phyloP scores from a whole-genome alignment of 164 flowering plant species.

The Protea cynaroides region DNA sequence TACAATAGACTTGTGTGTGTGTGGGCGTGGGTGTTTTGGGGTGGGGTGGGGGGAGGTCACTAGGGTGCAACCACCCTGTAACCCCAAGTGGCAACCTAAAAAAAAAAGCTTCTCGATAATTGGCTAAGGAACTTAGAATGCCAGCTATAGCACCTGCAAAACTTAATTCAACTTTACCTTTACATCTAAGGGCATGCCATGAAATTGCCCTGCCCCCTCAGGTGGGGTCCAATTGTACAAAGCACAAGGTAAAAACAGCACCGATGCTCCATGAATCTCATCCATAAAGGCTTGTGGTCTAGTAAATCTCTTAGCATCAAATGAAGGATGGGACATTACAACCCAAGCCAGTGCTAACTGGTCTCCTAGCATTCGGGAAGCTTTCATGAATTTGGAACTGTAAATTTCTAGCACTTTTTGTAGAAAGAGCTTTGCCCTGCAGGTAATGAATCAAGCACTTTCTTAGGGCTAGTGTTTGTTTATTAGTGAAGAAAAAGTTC shows the following conservation, averaged over 20 bases:
- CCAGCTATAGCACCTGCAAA: no score
- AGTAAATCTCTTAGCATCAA: constrained; percentile 54
- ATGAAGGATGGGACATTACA: constrained; percentile 58
- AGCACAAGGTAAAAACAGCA: constrained; percentile 78
- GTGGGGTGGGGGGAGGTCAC: no score
- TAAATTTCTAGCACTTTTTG: constrained; percentile 60
- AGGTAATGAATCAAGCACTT: constrained; percentile 4
- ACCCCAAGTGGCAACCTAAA: no score
- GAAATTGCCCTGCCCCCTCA: constrained; percentile 97
- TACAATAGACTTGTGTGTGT: no score
- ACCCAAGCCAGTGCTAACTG: constrained; percentile 92
- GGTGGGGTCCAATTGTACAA: constrained; percentile 97
- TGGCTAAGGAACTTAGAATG: no score
- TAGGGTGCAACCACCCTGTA: no score
- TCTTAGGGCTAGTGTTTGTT: no score
- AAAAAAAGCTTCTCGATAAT: no score
- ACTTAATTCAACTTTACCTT: constrained; percentile 41
- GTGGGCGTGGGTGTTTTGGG: no score
- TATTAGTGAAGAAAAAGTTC: no score
- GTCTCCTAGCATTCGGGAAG: constrained; percentile 96
- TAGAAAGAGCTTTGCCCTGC: constrained; percentile 73
- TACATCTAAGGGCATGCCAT: constrained; percentile 96
- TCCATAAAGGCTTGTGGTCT: constrained; percentile 52
- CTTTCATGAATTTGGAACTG: constrained; percentile 56
- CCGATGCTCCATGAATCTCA: constrained; percentile 49